A percentile compares a stretch with the other conserved stretches of the same genome.
Evolutionary conservation across 2,329 filamentous ascomycete species (phyloP).

Genomic region (Ophiosphaerella korrae): DNA sequence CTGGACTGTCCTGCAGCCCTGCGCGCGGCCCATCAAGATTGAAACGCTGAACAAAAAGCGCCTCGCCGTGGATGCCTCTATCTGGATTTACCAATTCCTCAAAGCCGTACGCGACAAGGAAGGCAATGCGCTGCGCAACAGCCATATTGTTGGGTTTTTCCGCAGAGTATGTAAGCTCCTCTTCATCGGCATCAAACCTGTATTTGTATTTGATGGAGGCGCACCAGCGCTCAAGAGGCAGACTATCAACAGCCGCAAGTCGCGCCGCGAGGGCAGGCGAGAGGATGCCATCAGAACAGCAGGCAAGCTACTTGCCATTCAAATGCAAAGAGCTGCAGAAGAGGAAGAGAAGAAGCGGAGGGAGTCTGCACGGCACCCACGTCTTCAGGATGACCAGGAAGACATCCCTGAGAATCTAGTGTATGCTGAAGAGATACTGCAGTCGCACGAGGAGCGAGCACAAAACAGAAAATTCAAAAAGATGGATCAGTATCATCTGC

Average conservation of each 20-base stretch:
- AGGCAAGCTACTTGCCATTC: conserved; percentile 86
- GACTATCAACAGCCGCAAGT: conserved; percentile 80
- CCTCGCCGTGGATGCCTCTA: conserved; percentile 94
- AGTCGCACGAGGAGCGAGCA: conserved; percentile 76
- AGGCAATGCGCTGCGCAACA: conserved; percentile 93
- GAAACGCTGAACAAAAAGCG: conserved; percentile 96
- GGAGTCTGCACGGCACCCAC: conserved; percentile 47
- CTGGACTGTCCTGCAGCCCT: conserved; percentile 95
- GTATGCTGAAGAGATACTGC: conserved; percentile 87
- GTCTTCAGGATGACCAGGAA: conserved; percentile 64
- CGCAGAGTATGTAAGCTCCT: conserved; percentile 96
- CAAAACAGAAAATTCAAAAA: conserved; percentile 81
- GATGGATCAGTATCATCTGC: conserved; percentile 93
- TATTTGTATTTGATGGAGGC: conserved; percentile 98
- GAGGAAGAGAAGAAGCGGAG: conserved; percentile 76
- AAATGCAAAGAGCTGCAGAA: conserved; percentile 89
- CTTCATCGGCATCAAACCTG: conserved; percentile 93
- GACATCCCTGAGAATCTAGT: conserved; percentile 77
- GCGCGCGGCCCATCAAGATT: conserved; percentile 92
- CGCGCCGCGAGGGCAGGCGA: conserved; percentile 80
- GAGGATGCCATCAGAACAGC: conserved; percentile 94
- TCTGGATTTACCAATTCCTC: conserved; percentile 99
- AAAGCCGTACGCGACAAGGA: conserved; percentile 99
- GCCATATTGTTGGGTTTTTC: conserved; percentile 97
- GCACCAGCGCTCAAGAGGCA: conserved; percentile 89